Percentiles rank a stretch among this genome's conserved stretches.
Conservation (phyloP, 768 basidiomycete species). For the Tylopilus subfusipes region DNA sequence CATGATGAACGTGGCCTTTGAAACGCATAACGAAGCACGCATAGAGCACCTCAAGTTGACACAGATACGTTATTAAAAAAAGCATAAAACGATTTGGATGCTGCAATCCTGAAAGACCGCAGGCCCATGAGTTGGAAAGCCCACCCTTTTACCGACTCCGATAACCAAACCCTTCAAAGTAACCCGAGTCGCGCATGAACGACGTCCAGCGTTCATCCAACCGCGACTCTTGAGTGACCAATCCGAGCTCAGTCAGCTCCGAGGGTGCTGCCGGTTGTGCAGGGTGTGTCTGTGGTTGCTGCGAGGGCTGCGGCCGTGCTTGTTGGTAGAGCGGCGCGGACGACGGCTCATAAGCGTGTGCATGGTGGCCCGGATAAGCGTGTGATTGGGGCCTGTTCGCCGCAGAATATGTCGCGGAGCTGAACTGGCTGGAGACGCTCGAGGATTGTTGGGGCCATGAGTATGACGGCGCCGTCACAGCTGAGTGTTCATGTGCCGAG, state of each 20-base stretch:
- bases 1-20: not conserved
- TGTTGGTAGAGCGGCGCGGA: constrained; percentile 3
- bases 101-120: not conserved
- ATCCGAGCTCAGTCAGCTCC: constrained; percentile 57
- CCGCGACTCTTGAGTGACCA: constrained; percentile 53
- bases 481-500: constrained; percentile 16
- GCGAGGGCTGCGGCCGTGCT: constrained; percentile 1
- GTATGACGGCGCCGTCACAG: constrained; percentile 13
- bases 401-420: constrained; percentile 10
- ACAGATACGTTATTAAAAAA: not conserved
- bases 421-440: constrained; percentile 1
- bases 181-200: constrained; percentile 58
- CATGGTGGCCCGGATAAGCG: constrained; percentile 12
- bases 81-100: not conserved
- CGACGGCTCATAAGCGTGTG: constrained; percentile 18
- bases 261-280: constrained; percentile 24
- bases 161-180: constrained; percentile 36
- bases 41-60: not conserved
- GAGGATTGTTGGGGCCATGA: constrained; percentile 15
- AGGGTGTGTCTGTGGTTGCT: constrained; percentile 4
- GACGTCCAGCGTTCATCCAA: constrained; percentile 58
- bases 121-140: not conserved
- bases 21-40: not conserved
- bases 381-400: constrained; percentile 8
- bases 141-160: constrained; percentile 15